Evolutionary conservation across 208 protist genomes (phyloP).

Genomic region (Vickermania spadyakhi): DNA sequence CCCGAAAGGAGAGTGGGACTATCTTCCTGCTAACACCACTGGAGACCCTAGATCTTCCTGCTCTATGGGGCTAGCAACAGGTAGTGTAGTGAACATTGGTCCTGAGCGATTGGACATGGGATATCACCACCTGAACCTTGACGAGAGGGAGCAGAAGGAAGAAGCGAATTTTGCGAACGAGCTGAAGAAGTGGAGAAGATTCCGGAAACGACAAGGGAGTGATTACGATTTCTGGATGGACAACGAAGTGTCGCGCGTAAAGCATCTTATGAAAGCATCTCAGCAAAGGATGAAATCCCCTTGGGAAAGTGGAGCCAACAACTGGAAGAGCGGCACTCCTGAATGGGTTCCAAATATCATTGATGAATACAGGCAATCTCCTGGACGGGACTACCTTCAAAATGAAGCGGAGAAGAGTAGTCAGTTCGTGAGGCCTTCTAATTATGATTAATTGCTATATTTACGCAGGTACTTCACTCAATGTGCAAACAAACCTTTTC

Average conservation of each 20-base stretch:
- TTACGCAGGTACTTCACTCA: no score
- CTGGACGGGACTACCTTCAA: conserved; percentile 58
- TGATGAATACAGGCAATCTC: conserved; percentile 76
- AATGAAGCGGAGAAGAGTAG: conserved; percentile 50
- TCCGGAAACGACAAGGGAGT: conserved; percentile 22
- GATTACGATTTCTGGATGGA: conserved; percentile 84
- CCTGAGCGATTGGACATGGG: conserved; percentile 54
- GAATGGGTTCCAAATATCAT: conserved; percentile 82
- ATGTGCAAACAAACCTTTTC: no score
- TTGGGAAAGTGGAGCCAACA: conserved; percentile 17
- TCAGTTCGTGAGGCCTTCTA: conserved; percentile 36
- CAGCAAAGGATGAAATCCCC: conserved; percentile 19
- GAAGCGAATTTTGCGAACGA: conserved; percentile 48
- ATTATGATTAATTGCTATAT: conserved; percentile 37
- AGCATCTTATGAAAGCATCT: conserved; percentile 40
- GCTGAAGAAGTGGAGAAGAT: conserved; percentile 55
- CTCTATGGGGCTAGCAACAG: no score
- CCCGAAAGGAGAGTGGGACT: conserved; percentile 74
- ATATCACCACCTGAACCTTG: conserved; percentile 45
- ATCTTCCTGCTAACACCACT: conserved; percentile 54
- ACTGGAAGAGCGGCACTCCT: conserved; percentile 12
- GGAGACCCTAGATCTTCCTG: no score
- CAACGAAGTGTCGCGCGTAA: conserved; percentile 55
- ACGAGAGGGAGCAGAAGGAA: conserved; percentile 68
- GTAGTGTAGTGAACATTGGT: conserved; percentile 68